phyloP scores from a whole-genome alignment of 495 filamentous ascomycete species.

The Daldinia vernicosa region DNA sequence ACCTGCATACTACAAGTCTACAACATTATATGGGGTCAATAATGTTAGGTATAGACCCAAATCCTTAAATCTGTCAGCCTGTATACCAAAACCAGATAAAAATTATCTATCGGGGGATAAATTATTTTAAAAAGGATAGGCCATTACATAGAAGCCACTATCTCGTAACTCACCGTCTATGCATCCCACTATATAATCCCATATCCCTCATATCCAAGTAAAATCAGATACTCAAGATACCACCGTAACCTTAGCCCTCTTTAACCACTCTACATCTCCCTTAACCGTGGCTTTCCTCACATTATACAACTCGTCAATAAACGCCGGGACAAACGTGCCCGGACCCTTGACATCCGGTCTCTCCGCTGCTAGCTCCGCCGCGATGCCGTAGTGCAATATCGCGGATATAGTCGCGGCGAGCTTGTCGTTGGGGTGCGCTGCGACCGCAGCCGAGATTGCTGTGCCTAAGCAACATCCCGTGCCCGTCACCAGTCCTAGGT shows the following conservation, averaged over 20 bases:
- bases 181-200: no score
- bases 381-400: constrained; percentile 83
- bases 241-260: constrained; percentile 61
- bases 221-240: constrained; percentile 44
- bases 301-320: constrained; percentile 74
- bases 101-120: neutral
- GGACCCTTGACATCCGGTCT: constrained; percentile 75
- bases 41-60: no score
- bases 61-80: no score
- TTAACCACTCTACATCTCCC: constrained; percentile 64
- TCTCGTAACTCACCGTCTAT: neutral
- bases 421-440: constrained; percentile 66
- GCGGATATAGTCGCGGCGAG: constrained; percentile 74
- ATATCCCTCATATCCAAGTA: neutral
- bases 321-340: constrained; percentile 87
- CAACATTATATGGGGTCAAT: no score
- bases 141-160: neutral
- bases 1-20: no score
- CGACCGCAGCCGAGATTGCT: constrained; percentile 76
- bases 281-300: constrained; percentile 59
- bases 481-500: constrained; percentile 84
- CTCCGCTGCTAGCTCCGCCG: constrained; percentile 76
- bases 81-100: no score
- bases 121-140: neutral
- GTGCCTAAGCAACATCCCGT: constrained; percentile 89